A percentile compares a stretch with the other conserved stretches of the same genome.
These are phyloP conservation scores for Clavispora santaluciae DNA, from an alignment of 805 yeast genomes.

Conservation along the genomic window DNA sequence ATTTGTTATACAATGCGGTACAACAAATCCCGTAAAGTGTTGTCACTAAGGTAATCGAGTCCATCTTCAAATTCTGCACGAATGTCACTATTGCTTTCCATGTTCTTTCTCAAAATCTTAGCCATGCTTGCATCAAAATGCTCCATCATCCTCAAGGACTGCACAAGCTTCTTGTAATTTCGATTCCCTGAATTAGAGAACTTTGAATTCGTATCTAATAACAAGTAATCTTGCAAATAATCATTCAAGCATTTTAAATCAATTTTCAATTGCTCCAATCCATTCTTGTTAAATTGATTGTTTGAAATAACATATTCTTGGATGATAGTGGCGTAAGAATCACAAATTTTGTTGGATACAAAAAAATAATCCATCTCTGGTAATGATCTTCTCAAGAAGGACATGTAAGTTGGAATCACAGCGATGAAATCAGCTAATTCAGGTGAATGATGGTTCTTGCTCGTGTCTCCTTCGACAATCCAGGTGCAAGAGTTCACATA, in stretches of 20 bases:
- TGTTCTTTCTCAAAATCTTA: conserved; percentile 13
- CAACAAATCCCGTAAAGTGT: conserved; percentile 21
- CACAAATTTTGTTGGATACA: conserved; percentile 23
- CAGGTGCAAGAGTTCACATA: conserved; percentile 36
- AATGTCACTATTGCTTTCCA: conserved; percentile 12
- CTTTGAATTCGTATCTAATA: conserved; percentile 11
- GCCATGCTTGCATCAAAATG: conserved; percentile 21
- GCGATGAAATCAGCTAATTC: conserved; percentile 21
- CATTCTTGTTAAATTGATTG: conserved; percentile 29
- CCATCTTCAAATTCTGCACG: conserved; percentile 18
- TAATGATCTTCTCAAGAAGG: conserved; percentile 19
- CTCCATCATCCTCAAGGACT: conserved; percentile 26
- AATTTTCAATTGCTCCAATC: conserved; percentile 27
- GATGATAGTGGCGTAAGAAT: conserved; percentile 24
- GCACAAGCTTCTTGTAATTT: conserved; percentile 21
- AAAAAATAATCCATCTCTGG: conserved; percentile 28
- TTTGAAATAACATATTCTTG: conserved; percentile 37
- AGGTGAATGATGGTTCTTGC: conserved; percentile 13
- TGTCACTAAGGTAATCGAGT: conserved; percentile 15
- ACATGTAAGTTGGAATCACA: conserved; percentile 23
- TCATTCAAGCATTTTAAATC: conserved; percentile 24
- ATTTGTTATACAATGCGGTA: conserved; percentile 23
- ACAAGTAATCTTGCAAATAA: conserved; percentile 17
- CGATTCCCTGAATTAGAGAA: conserved; percentile 21
- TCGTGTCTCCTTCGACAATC: conserved; percentile 17